Evolutionary conservation across 2,329 filamentous ascomycete genomes (phyloP).

Genomic region (Trichophyton rubrum): DNA sequence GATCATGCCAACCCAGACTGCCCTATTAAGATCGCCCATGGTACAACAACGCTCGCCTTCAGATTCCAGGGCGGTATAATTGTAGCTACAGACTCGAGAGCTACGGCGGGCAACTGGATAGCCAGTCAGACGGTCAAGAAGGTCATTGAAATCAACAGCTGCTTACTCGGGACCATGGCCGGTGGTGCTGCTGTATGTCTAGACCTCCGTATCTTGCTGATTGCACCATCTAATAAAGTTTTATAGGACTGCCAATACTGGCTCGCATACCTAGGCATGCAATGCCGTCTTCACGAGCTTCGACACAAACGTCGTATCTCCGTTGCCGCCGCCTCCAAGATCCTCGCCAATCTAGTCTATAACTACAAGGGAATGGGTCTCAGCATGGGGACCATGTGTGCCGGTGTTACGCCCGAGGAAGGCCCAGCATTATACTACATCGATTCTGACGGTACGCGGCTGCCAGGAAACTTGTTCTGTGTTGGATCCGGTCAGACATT

Average conservation of each 20-base stretch:
- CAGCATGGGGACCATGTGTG: conserved; percentile 99
- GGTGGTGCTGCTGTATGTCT: conserved; percentile 73
- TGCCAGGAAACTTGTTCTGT: conserved; percentile 92
- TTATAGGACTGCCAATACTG: conserved; percentile 95
- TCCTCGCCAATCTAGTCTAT: conserved; percentile 96
- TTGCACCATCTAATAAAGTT: not conserved
- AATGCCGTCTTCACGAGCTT: conserved; percentile 97
- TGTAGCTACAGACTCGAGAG: conserved; percentile 92
- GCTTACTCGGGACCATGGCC: conserved; percentile 92
- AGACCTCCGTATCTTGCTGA: not conserved
- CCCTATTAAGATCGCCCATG: conserved; percentile 98
- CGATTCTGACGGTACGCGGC: conserved; percentile 87
- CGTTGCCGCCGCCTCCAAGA: conserved; percentile 93
- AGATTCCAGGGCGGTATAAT: conserved; percentile 97
- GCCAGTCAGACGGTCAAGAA: conserved; percentile 99
- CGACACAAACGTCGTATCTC: conserved; percentile 98
- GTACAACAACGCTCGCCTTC: conserved; percentile 95
- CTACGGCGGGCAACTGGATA: conserved; percentile 97
- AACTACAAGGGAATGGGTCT: conserved; percentile 97
- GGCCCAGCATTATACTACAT: conserved; percentile 97
- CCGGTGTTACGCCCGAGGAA: conserved; percentile 82
- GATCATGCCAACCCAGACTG: conserved; percentile 93
- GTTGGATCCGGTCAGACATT: conserved; percentile 98
- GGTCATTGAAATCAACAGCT: conserved; percentile 96
- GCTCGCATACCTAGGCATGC: conserved; percentile 97